phyloP scores from a whole-genome alignment of 2,329 filamentous ascomycete genomes.

The Phialophora tarda region DNA sequence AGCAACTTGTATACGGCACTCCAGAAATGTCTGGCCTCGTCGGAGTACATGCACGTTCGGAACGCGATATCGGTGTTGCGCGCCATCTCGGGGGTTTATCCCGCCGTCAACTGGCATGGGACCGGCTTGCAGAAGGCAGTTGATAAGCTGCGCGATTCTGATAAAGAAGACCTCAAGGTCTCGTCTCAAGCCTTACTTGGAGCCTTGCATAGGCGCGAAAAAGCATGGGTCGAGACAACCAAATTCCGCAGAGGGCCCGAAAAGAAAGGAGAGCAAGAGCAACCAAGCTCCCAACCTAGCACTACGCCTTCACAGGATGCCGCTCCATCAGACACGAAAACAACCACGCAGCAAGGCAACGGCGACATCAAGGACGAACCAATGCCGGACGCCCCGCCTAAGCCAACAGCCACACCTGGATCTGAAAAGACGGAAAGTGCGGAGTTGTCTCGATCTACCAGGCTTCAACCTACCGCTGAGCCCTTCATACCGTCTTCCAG shows the following conservation, averaged over 20 bases:
- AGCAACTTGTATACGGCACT: conserved; percentile 78
- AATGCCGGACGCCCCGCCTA: conserved; percentile 45
- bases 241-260: conserved; percentile 45
- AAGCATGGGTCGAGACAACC: conserved; percentile 54
- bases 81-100: conserved; percentile 79
- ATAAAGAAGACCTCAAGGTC: conserved; percentile 57
- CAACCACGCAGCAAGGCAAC: conserved; percentile 48
- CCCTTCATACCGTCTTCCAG: conserved; percentile 24
- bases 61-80: conserved; percentile 93
- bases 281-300: conserved; percentile 16
- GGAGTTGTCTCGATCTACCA: conserved; percentile 17
- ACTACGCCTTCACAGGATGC: conserved; percentile 40
- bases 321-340: conserved; percentile 26
- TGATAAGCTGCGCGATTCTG: conserved; percentile 51
- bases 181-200: conserved; percentile 57
- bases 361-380: conserved; percentile 55
- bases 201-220: conserved; percentile 55
- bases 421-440: conserved; percentile 28
- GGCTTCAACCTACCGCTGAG: conserved; percentile 24
- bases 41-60: conserved; percentile 96
- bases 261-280: conserved; percentile 27
- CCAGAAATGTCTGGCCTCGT: conserved; percentile 77
- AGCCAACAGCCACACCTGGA: conserved; percentile 31
- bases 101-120: conserved; percentile 87
- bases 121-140: conserved; percentile 51